phyloP scores from a whole-genome alignment of 352 stramenopile genomes.

The Discostella stelligera region DNA sequence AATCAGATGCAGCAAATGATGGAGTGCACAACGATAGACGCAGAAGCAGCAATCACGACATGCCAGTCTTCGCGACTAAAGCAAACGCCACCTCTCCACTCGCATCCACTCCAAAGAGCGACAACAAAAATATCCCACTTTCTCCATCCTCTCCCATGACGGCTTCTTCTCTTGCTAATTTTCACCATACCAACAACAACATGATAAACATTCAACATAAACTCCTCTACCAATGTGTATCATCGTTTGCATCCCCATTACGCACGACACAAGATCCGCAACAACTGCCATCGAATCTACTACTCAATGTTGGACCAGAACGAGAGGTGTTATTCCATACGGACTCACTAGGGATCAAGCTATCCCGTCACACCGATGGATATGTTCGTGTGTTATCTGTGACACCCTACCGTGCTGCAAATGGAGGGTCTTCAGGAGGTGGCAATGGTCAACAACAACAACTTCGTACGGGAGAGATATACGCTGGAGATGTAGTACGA shows the following conservation, averaged over 20 bases:
- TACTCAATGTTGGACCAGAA: constrained; percentile 58
- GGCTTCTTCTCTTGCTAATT: neutral
- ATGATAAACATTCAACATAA: neutral
- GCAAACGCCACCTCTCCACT: neutral
- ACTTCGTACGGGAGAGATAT: constrained; percentile 54
- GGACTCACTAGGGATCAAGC: constrained; percentile 67
- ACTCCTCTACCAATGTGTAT: constrained; percentile 11
- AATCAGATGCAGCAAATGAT: neutral
- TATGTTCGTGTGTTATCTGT: constrained; percentile 72
- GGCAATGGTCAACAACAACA: constrained; percentile 23
- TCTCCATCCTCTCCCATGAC: neutral
- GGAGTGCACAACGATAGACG: neutral
- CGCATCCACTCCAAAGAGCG: neutral
- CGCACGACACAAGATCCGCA: neutral
- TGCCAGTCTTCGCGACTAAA: too few relatives aligned
- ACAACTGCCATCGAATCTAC: neutral
- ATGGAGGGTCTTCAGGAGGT: too few relatives aligned
- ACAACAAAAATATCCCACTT: neutral
- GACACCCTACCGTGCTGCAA: constrained; percentile 19
- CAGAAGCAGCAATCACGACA: neutral
- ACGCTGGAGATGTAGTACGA: constrained; percentile 69
- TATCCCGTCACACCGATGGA: constrained; percentile 72
- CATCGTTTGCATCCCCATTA: neutral
- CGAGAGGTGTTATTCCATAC: constrained; percentile 64
- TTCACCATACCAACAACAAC: neutral